These are phyloP conservation scores for Penicillium cosmopolitanum DNA, from an alignment of 495 filamentous ascomycete genomes.

Conservation along the genomic window DNA sequence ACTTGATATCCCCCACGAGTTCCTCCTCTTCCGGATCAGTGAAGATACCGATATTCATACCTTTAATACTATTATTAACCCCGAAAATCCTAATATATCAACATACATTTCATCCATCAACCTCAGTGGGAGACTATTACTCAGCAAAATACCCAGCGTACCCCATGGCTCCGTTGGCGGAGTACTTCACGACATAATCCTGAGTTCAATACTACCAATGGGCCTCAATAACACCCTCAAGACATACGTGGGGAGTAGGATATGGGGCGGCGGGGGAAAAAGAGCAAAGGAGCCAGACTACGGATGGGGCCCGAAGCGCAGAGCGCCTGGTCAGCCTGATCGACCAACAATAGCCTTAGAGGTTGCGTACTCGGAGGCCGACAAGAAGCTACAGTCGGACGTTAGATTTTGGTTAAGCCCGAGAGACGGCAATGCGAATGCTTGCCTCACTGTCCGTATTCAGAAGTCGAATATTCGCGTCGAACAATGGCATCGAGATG, in stretches of 20 bases:
- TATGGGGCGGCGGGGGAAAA: not conserved
- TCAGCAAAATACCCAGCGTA: not conserved
- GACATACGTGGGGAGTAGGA: constrained; percentile 1
- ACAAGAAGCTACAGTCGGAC: constrained; percentile 4
- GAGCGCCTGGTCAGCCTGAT: not conserved
- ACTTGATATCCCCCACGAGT: not conserved
- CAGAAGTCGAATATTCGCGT: not conserved
- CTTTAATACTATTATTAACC: not conserved
- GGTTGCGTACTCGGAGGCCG: constrained; percentile 3
- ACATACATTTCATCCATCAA: constrained; percentile 1
- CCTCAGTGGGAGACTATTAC: not conserved
- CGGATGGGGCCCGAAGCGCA: constrained; percentile 7
- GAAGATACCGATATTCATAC: constrained; percentile 1
- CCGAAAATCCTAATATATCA: constrained; percentile 1
- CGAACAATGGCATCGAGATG: not conserved
- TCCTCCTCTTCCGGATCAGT: not conserved
- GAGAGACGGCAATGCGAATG: not conserved
- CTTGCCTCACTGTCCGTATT: not conserved
- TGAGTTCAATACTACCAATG: not conserved
- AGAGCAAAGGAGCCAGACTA: constrained; percentile 2
- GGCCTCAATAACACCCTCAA: not conserved
- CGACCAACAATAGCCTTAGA: constrained; percentile 1
- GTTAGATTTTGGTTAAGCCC: constrained; percentile 4
- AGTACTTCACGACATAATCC: constrained; percentile 4
- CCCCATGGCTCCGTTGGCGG: not conserved